phyloP scores from a whole-genome alignment of 306 rosid species.

The Castanea mollissima region DNA sequence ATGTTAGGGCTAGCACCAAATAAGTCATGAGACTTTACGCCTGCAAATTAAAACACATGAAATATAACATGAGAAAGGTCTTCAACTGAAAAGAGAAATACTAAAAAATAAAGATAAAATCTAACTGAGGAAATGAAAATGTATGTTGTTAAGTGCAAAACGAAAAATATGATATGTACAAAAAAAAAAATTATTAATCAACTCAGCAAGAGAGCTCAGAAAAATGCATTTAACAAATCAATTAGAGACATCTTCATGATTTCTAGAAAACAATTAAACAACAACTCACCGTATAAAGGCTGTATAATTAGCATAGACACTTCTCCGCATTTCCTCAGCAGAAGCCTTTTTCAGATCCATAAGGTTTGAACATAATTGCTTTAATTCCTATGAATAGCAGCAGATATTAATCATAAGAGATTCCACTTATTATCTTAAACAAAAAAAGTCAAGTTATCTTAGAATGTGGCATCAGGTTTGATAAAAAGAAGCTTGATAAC shows the following conservation, averaged over 20 bases:
- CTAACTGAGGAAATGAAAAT: too few species aligned
- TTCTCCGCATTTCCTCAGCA: conserved; percentile 98
- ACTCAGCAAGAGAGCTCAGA: not conserved
- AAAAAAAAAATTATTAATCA: conserved; percentile 9
- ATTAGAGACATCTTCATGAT: not conserved
- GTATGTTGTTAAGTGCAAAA: too few species aligned
- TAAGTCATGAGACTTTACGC: not conserved
- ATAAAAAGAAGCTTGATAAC: not conserved
- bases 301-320: conserved; percentile 96
- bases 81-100: not conserved
- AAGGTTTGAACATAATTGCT: conserved; percentile 82
- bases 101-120: not conserved
- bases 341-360: conserved; percentile 88
- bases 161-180: not conserved
- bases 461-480: not conserved
- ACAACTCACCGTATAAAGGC: conserved; percentile 90
- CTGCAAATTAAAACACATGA: not conserved
- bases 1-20: not conserved
- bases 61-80: not conserved
- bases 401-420: not conserved
- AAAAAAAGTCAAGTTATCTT: not conserved
- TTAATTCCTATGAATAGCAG: conserved; percentile 64
- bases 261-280: conserved; percentile 3
- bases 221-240: not conserved
- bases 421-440: not conserved